Conservation (phyloP, 73 alveolate genomes). For the Tetrahymena malaccensis region DNA sequence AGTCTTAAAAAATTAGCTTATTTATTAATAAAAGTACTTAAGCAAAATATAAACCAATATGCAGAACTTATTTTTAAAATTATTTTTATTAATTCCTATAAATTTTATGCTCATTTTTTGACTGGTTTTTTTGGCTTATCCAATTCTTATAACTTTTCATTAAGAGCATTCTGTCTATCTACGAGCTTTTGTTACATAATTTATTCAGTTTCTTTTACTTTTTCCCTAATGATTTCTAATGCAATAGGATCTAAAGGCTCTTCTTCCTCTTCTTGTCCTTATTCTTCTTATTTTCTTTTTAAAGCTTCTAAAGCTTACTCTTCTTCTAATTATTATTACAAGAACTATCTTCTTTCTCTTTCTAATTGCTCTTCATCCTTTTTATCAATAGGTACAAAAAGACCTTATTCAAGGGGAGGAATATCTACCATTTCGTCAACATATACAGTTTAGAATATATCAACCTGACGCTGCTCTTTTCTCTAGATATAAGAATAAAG, state of each 20-base stretch:
- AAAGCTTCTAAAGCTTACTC: not conserved
- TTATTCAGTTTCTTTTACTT: not conserved
- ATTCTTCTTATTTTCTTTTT: not conserved
- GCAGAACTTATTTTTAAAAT: not conserved
- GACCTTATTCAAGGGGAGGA: not conserved
- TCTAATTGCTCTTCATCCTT: not conserved
- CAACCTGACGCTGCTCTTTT: not conserved
- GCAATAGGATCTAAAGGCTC: not conserved
- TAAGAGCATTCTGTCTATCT: not conserved
- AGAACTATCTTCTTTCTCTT: not conserved
- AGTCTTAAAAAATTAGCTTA: too few relatives aligned
- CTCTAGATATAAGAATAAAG: not conserved
- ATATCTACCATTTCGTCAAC: not conserved
- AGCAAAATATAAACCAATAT: too few relatives aligned
- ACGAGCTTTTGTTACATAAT: not conserved
- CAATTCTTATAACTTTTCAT: not conserved
- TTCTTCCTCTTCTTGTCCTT: not conserved
- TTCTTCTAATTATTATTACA: not conserved
- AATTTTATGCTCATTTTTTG: not conserved
- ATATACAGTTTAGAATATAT: not conserved
- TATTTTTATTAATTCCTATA: not conserved
- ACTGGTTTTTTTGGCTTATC: not conserved
- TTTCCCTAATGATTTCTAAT: not conserved
- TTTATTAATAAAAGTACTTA: too few relatives aligned
- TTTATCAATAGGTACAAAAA: not conserved